Base-by-base conservation (phyloP, 176 grass and related monocot species). In the Carex parvula region DNA sequence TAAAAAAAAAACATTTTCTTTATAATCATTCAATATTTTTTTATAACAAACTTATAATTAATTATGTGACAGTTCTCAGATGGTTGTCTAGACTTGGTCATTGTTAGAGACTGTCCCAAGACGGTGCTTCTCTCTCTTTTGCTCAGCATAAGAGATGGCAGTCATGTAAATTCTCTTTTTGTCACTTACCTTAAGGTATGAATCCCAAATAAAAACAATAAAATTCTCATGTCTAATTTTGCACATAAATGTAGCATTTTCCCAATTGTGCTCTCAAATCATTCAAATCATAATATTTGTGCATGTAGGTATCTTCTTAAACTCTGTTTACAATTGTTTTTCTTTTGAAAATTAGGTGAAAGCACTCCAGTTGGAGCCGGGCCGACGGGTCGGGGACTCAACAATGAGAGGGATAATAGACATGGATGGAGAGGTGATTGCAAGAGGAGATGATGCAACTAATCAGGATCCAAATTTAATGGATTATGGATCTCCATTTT, bases 381-480 rank as follows among this genome's bases (percentile, higher is more conserved):
- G 92, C 0, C 71, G 41, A 41, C 85, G 81, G 46, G 86, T 92
- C 1, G 92, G 84, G 55, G 80, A 94, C 64, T 69, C 77, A 0
- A 81, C 50, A 55, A 85, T 56, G 50, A 87, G 89, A 21, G 92
- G 95, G 29, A 97, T 94, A 61, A 21, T 97, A 79, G 95, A 97
- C 62, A 88, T 87, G 24, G 95, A 97, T 22, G 95, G 92, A 5
- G 95, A 97, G 87, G 90, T 90, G 39, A 88, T 98, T 84, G 87
- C 95, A 2, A 92, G 89, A 79, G 90, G 92, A 67, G 86, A 91
- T 77, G 81, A 58, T 59, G 67, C 11, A 50, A 60, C 3, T 80
- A 70, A 21, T 66, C 32, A 82, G 24, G 50, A 84, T 75, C 60
- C 86, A 70, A 81, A 90, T 74, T 48, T 84, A 29, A 97, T 97